These are phyloP conservation scores for Climacium dendroides DNA, from an alignment of 225 moss, liverwort and hornwort species.

Conservation along the genomic window DNA sequence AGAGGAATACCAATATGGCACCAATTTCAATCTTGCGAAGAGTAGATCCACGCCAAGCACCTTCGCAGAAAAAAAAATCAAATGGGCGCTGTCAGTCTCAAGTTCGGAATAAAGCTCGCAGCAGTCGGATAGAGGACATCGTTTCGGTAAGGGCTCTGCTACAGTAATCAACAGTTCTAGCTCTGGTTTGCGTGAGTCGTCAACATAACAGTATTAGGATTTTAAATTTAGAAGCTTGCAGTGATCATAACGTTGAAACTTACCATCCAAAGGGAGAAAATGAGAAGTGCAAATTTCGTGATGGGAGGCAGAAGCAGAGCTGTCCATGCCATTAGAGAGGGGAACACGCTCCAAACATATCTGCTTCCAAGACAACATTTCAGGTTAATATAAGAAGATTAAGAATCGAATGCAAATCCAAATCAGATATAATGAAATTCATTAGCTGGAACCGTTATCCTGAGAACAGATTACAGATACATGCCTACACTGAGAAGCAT, in stretches of 20 bases:
- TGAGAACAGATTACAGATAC: not conserved
- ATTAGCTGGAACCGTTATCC: not conserved
- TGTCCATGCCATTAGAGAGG: slow-evolving; percentile 75
- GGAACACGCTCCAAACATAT: slow-evolving; percentile 86
- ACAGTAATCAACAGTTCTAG: not conserved
- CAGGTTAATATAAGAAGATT: not conserved
- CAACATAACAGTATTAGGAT: not conserved
- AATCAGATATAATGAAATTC: not conserved
- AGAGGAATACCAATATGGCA: slow-evolving; percentile 60
- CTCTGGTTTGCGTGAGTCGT: not conserved
- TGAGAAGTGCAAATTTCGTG: slow-evolving; percentile 64
- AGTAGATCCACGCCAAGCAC: slow-evolving; percentile 68
- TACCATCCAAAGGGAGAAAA: slow-evolving; percentile 71
- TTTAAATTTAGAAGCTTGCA: not conserved
- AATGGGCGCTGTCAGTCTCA: not conserved
- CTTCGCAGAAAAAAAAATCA: slow-evolving; percentile 16
- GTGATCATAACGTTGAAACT: not conserved
- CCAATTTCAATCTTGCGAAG: slow-evolving; percentile 61
- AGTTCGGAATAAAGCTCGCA: not conserved
- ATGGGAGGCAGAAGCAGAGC: slow-evolving; percentile 67
- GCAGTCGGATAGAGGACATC: not conserved
- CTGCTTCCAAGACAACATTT: slow-evolving; percentile 13
- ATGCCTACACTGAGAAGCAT: not conserved
- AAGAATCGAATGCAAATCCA: not conserved
- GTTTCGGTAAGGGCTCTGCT: not conserved